phyloP scores from a whole-genome alignment of 306 rosid species.

The Cucurbita ficifolia region DNA sequence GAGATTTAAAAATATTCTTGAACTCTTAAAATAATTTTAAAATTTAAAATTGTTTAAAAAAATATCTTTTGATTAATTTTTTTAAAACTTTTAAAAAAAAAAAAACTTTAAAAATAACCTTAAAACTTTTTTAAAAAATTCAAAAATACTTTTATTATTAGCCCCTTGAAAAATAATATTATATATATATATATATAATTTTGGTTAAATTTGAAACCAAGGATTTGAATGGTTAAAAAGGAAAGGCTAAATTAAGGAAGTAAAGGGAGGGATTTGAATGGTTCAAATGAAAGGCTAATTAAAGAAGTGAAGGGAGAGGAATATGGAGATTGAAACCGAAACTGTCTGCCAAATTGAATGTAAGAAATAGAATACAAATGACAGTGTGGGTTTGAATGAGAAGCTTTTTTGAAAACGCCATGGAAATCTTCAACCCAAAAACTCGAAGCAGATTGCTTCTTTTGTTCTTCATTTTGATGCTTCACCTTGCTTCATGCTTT shows the following conservation, averaged over 20 bases:
- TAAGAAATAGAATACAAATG: background rate
- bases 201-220: background rate
- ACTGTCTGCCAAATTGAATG: no score
- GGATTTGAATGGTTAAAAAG: background rate
- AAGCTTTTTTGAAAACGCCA: background rate
- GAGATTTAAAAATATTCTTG: no score
- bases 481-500: background rate
- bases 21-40: no score
- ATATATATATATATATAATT: no score
- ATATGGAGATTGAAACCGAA: background rate
- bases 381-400: background rate
- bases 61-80: no score
- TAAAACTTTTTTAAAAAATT: no score
- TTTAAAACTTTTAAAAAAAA: no score
- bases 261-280: background rate
- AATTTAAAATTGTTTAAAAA: no score
- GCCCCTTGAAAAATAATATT: no score
- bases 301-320: background rate
- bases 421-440: background rate
- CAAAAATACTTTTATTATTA: no score
- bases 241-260: background rate
- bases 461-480: background rate
- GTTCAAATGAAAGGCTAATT: background rate
- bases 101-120: no score
- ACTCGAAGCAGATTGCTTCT: background rate